A percentile compares a stretch with the other conserved stretches of the same genome.
phyloP scores from a whole-genome alignment of 2,329 filamentous ascomycete species.

The Aureobasidium sp. region DNA sequence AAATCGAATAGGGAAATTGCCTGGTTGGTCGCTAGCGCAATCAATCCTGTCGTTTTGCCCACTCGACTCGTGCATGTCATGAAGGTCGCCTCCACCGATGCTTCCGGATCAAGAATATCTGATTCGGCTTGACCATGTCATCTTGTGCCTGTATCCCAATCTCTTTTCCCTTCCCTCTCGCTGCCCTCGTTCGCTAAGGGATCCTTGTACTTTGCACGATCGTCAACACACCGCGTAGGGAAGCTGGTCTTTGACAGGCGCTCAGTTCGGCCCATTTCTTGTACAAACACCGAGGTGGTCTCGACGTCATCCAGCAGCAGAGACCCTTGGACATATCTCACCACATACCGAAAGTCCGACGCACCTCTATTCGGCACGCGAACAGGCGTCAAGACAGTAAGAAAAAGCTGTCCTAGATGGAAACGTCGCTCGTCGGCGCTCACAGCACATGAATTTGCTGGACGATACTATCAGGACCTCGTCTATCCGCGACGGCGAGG shows the following conservation, averaged over 20 bases:
- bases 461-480: constrained; percentile 1
- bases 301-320: constrained; percentile 13
- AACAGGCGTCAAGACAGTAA: background rate
- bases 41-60: background rate
- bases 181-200: background rate
- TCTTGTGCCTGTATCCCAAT: background rate
- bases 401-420: background rate
- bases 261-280: background rate
- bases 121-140: background rate
- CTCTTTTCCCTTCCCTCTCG: background rate
- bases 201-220: background rate
- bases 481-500: constrained; percentile 7
- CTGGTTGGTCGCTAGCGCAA: constrained; percentile 8
- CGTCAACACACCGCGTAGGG: background rate
- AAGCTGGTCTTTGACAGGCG: background rate
- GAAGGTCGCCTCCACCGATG: constrained; percentile 5
- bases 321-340: background rate
- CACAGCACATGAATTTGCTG: constrained; percentile 13
- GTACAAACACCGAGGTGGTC: constrained; percentile 6
- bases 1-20: background rate
- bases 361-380: background rate
- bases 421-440: background rate
- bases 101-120: background rate
- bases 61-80: constrained; percentile 10
- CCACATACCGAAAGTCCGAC: background rate